phyloP scores from a whole-genome alignment of 495 filamentous ascomycete species.

The Tuber borchii region DNA sequence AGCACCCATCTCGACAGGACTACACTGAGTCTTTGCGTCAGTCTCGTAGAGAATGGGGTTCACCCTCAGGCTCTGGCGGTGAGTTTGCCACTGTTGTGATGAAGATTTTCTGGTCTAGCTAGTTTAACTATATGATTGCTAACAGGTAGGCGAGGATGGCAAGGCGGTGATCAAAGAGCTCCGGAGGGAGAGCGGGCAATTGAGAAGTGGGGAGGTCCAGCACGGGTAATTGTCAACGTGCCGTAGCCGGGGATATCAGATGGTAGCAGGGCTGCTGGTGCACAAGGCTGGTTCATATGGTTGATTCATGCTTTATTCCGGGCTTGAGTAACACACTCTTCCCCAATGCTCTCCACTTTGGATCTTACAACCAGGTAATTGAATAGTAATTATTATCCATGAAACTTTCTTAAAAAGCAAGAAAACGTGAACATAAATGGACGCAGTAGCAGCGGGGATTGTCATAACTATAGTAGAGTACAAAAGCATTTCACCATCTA shows the following conservation, averaged over 20 bases:
- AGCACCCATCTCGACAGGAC: constrained; percentile 88
- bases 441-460: neutral
- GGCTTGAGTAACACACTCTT: neutral
- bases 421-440: neutral
- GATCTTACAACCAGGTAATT: neutral
- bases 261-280: too few species aligned
- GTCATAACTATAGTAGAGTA: neutral
- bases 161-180: constrained; percentile 70
- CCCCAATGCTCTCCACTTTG: neutral
- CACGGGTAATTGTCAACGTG: constrained; percentile 8
- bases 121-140: neutral
- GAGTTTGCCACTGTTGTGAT: constrained; percentile 42
- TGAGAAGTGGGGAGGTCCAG: constrained; percentile 24
- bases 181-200: constrained; percentile 54
- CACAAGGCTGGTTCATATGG: too few species aligned
- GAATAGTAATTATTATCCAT: neutral
- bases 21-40: constrained; percentile 87
- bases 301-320: neutral
- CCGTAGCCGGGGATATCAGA: neutral
- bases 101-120: neutral
- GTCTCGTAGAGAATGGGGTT: constrained; percentile 92
- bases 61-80: constrained; percentile 94
- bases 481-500: neutral
- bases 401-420: neutral
- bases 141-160: neutral